These are phyloP conservation scores for Silene conica DNA, from an alignment of 148 eudicot species.

Conservation along the genomic window DNA sequence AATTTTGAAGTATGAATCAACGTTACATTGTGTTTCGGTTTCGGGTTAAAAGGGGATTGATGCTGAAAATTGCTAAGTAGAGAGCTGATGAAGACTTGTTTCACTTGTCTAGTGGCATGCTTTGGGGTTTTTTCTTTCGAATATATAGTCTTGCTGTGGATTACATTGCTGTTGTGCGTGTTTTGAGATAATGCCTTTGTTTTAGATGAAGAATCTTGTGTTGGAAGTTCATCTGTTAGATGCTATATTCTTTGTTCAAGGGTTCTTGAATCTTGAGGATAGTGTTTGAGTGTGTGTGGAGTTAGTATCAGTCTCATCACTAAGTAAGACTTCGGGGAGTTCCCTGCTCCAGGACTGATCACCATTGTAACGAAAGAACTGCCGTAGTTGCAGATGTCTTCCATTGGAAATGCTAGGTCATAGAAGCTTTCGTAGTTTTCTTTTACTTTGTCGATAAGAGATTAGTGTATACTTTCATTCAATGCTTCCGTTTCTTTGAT, in stretches of 20 bases:
- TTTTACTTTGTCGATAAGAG: not conserved
- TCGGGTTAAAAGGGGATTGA: not conserved
- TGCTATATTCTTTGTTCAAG: too few species aligned
- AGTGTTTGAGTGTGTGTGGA: too few species aligned
- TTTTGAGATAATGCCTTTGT: not conserved
- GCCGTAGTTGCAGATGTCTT: not conserved
- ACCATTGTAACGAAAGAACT: not conserved
- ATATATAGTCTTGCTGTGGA: not conserved
- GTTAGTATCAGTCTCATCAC: too few species aligned
- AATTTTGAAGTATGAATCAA: slow-evolving; percentile 3
- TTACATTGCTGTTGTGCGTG: not conserved
- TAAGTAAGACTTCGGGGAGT: too few species aligned
- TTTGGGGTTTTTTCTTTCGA: not conserved
- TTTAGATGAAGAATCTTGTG: slow-evolving; percentile 1
- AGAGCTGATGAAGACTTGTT: not conserved
- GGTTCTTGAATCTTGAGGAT: too few species aligned
- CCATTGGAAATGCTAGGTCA: not conserved
- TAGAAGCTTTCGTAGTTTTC: not conserved
- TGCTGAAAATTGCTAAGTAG: not conserved
- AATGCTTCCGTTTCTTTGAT: not conserved
- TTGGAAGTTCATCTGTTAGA: too few species aligned
- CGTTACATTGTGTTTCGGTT: not conserved
- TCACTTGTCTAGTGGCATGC: not conserved
- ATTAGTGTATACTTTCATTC: not conserved
- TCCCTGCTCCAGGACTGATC: too few species aligned